Conservation (phyloP, 768 basidiomycete genomes). For the Russula vinacea region DNA sequence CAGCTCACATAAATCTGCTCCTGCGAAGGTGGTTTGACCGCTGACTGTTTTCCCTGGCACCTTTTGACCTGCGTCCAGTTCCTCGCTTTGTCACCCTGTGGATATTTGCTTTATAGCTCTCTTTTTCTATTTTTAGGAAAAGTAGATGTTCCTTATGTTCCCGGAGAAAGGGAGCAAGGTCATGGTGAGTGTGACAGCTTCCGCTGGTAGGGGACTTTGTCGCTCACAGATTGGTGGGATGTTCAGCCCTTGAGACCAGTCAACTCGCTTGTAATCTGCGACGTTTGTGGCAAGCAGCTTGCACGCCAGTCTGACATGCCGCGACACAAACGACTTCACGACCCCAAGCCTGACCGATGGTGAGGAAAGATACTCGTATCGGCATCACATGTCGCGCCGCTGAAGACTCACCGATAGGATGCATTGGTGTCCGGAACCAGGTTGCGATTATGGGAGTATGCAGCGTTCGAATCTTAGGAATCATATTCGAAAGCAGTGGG, state of each 20-base stretch:
- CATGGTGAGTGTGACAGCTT: slow-evolving; percentile 1
- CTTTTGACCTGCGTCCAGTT: not conserved
- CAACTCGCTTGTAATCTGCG: slow-evolving; percentile 16
- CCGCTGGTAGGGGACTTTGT: not conserved
- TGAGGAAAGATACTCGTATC: slow-evolving; percentile 2
- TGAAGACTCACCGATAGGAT: slow-evolving; percentile 16
- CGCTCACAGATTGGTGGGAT: slow-evolving; percentile 1
- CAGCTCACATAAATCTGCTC: slow-evolving; percentile 15
- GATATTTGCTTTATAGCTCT: not conserved
- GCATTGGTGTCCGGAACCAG: slow-evolving; percentile 26
- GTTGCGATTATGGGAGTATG: slow-evolving; percentile 25
- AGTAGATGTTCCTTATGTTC: not conserved
- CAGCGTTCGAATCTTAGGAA: slow-evolving; percentile 26
- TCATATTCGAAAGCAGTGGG: slow-evolving; percentile 25
- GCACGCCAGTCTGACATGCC: slow-evolving; percentile 31
- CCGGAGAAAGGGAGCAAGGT: not conserved
- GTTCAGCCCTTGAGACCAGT: slow-evolving; percentile 7
- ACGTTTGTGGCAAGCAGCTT: slow-evolving; percentile 28
- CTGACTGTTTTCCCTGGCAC: not conserved
- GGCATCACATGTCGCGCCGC: slow-evolving; percentile 2
- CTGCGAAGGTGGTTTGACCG: not conserved
- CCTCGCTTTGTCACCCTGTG: not conserved
- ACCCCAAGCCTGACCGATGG: slow-evolving; percentile 26
- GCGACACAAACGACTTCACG: slow-evolving; percentile 32
- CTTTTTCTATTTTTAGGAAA: not conserved